Evolutionary conservation across 257 asterid genomes (phyloP).

Genomic region (Scutellaria barbata): DNA sequence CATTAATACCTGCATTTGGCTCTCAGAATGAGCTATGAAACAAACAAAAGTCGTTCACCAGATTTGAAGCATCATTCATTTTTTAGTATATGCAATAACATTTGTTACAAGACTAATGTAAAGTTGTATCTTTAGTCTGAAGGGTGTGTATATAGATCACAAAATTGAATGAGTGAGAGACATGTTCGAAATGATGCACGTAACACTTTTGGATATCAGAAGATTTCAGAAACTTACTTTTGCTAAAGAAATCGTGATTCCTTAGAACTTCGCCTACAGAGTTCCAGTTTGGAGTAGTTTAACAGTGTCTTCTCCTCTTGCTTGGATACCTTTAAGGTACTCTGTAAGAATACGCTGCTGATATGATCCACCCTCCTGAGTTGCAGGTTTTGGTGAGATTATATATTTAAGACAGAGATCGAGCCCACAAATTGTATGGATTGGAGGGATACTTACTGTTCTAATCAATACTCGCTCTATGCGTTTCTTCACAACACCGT

Average conservation of each 20-base stretch:
- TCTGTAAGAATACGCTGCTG: constrained; percentile 90
- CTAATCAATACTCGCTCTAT: constrained; percentile 83
- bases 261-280: no score
- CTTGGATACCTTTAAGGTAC: constrained; percentile 89
- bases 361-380: constrained; percentile 95
- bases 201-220: not conserved
- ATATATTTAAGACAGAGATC: no score
- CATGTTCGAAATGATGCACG: not conserved
- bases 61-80: constrained; percentile 22
- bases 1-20: no score
- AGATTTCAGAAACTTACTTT: no score
- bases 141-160: not conserved
- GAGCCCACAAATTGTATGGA: no score
- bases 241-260: no score
- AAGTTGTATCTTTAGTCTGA: not conserved
- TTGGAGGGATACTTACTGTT: constrained; percentile 57
- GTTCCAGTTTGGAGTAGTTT: constrained; percentile 60
- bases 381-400: not conserved
- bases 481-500: constrained; percentile 78
- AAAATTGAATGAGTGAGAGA: not conserved
- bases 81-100: constrained; percentile 3
- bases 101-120: constrained; percentile 2
- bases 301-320: constrained; percentile 71
- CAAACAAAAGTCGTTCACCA: not conserved
- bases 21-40: no score